These are phyloP conservation scores for Starmerella cellae DNA, from an alignment of 805 yeast genomes.

Conservation along the genomic window DNA sequence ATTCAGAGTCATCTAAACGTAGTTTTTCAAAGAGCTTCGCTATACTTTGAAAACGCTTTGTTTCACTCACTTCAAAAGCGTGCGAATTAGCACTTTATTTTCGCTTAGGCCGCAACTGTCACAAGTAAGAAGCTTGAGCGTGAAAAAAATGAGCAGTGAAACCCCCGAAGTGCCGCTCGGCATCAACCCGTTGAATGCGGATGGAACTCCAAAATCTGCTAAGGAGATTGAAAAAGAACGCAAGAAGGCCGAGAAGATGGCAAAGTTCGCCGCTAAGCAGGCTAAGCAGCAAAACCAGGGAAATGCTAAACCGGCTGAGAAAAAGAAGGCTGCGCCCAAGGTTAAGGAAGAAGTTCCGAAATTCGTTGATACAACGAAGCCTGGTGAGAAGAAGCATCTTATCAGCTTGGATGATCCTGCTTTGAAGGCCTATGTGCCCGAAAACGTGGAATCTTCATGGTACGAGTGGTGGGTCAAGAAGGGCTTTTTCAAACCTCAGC, in stretches of 20 bases:
- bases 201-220: conserved; percentile 42
- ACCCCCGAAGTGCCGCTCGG: not conserved
- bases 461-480: conserved; percentile 91
- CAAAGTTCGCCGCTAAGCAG: conserved; percentile 74
- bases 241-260: conserved; percentile 75
- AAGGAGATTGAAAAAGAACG: conserved; percentile 77
- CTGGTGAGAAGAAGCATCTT: conserved; percentile 83
- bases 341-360: conserved; percentile 71
- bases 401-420: conserved; percentile 85
- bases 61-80: not conserved
- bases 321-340: conserved; percentile 40
- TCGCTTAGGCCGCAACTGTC: not conserved
- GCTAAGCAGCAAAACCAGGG: conserved; percentile 37
- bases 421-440: conserved; percentile 85
- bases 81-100: conserved; percentile 3
- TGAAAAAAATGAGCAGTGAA: conserved; percentile 2
- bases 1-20: too few species aligned
- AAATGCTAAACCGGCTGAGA: conserved; percentile 26
- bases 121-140: not conserved
- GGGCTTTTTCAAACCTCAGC: conserved; percentile 80
- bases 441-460: conserved; percentile 92
- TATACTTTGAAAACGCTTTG: conserved; percentile 7
- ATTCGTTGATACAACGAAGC: conserved; percentile 66
- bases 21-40: too few species aligned
- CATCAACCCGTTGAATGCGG: conserved; percentile 10